These are phyloP conservation scores for Xylaria sp. DNA, from an alignment of 2,329 filamentous ascomycete genomes.

Conservation along the genomic window DNA sequence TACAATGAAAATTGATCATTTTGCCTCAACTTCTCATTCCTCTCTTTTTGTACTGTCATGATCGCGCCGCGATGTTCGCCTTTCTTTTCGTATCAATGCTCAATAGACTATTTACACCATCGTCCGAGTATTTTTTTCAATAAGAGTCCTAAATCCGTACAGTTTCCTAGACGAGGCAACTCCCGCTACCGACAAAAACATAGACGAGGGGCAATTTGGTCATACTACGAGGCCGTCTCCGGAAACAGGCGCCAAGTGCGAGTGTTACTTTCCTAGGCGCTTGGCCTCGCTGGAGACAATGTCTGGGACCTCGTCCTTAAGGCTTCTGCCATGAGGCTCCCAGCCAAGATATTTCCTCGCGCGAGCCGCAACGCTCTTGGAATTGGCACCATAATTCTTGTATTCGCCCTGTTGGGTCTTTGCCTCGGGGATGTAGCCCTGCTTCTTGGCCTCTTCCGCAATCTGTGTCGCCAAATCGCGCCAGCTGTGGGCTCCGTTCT, in stretches of 20 bases:
- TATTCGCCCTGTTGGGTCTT: constrained; percentile 38
- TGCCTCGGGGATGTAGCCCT: constrained; percentile 51
- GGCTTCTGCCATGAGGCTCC: constrained; percentile 44
- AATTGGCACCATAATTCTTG: constrained; percentile 48
- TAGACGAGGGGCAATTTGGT: neutral
- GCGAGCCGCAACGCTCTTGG: constrained; percentile 49
- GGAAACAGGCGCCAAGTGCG: neutral
- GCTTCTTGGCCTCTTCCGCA: constrained; percentile 60
- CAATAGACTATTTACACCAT: neutral
- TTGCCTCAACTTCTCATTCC: neutral
- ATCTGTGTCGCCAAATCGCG: constrained; percentile 62
- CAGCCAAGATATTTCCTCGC: constrained; percentile 55
- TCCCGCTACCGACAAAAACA: neutral
- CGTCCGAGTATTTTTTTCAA: too few species aligned
- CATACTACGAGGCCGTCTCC: neutral
- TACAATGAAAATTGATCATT: neutral
- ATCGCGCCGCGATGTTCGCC: too few species aligned
- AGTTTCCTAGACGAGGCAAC: neutral
- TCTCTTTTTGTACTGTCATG: neutral
- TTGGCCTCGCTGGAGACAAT: constrained; percentile 48
- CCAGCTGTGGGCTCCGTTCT: constrained; percentile 68
- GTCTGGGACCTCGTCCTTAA: constrained; percentile 49
- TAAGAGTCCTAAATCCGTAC: neutral
- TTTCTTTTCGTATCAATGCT: neutral
- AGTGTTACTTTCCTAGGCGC: constrained; percentile 38